Evolutionary conservation across 208 protist genomes (phyloP).

Genomic region (Acanthamoeba polyphaga): DNA sequence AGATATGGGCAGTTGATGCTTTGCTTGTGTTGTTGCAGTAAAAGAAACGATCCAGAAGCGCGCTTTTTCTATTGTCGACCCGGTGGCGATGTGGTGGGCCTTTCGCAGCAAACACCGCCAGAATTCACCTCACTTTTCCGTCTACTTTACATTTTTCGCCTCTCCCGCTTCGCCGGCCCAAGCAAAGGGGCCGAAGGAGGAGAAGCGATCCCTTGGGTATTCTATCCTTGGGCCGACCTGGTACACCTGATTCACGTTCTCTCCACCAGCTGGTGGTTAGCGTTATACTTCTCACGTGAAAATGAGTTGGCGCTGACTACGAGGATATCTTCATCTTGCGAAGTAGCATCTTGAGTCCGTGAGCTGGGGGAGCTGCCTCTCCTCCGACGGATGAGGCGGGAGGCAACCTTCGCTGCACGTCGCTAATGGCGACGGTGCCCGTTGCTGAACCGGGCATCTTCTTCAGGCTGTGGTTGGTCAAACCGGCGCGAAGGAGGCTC

Average conservation of each 20-base stretch:
- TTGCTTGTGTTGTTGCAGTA: not conserved
- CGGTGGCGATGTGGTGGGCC: not conserved
- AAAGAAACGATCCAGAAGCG: not conserved
- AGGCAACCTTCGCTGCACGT: not conserved
- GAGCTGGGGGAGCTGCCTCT: not conserved
- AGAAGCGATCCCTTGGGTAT: too few species aligned
- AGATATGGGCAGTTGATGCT: not conserved
- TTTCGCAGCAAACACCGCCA: not conserved
- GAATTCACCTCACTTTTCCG: not conserved
- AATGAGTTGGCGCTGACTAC: not conserved
- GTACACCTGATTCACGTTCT: too few species aligned
- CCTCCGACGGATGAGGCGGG: not conserved
- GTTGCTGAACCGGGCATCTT: constrained; percentile 21
- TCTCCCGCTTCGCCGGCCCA: not conserved
- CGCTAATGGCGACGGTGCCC: not conserved
- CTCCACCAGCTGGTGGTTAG: too few species aligned
- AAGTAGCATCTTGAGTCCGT: not conserved
- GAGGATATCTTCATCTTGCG: constrained; percentile 17
- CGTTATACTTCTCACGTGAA: too few species aligned
- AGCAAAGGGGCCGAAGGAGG: too few species aligned
- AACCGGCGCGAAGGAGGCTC: not conserved
- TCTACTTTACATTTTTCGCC: not conserved
- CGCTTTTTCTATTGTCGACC: not conserved
- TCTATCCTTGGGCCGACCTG: too few species aligned
- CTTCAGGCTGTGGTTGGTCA: not conserved